Conservation (phyloP, 768 basidiomycete genomes). For the Steccherinum ochraceum region DNA sequence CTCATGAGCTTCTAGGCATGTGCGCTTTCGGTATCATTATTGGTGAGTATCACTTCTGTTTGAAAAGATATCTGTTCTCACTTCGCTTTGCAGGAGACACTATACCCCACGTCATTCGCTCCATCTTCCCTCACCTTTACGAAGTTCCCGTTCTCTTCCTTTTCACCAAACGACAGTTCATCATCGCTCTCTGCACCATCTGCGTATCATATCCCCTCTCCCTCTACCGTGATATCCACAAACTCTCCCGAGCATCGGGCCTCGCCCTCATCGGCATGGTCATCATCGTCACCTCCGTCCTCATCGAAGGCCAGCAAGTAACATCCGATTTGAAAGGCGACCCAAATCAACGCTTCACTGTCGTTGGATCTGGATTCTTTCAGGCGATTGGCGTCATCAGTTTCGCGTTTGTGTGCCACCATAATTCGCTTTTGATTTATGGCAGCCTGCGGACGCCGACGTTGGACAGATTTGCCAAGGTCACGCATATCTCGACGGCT, state of each 20-base stretch:
- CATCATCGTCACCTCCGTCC: conserved; percentile 82
- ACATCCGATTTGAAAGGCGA: conserved; percentile 72
- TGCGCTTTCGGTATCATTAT: conserved; percentile 98
- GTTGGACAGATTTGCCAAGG: conserved; percentile 84
- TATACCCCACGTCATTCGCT: conserved; percentile 89
- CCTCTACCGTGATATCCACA: conserved; percentile 95
- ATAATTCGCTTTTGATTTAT: conserved; percentile 95
- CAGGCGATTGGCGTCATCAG: conserved; percentile 97
- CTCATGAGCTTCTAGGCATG: conserved; percentile 56
- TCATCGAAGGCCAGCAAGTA: conserved; percentile 76
- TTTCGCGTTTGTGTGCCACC: conserved; percentile 96
- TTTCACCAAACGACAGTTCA: conserved; percentile 80
- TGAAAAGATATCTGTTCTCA: not conserved
- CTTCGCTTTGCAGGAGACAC: conserved; percentile 66
- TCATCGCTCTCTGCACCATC: conserved; percentile 82
- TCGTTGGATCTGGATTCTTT: conserved; percentile 78
- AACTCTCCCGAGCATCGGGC: conserved; percentile 87
- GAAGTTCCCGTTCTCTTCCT: conserved; percentile 68
- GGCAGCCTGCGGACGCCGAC: conserved; percentile 91
- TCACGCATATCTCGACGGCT: conserved; percentile 88
- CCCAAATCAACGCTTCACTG: conserved; percentile 62
- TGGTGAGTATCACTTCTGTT: conserved; percentile 27
- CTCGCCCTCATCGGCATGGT: conserved; percentile 91
- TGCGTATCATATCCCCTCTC: conserved; percentile 93
- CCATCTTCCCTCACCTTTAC: conserved; percentile 63